Evolutionary conservation across 164 flowering plant species (phyloP), one percentile per base, ranked within the genome.

Genomic region (Amborella trichopoda): DNA sequence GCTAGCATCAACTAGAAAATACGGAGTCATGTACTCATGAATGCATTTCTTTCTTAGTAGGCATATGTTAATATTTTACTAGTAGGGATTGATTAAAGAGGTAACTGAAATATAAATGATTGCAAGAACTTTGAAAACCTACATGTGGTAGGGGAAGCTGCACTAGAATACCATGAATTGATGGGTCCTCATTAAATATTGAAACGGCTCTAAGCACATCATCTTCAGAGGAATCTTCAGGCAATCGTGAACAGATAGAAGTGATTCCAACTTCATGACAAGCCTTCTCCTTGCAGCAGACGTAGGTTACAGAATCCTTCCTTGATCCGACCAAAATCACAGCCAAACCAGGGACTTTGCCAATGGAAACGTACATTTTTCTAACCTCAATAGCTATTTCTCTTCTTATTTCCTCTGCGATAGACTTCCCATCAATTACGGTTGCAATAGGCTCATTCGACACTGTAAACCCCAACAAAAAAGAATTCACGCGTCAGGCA

Each of bases 71-170:
- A n/a, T n/a, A n/a, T n/a, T n/a, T n/a, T n/a, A n/a, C n/a, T n/a
- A n/a, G n/a, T n/a, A n/a, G n/a, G n/a, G n/a, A n/a, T n/a, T n/a
- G n/a, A n/a, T n/a, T n/a, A n/a, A n/a, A n/a, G n/a, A n/a, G n/a
- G n/a, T n/a, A n/a, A n/a, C n/a, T n/a, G n/a, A n/a, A n/a, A n/a
- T n/a, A n/a, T n/a, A n/a, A n/a, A n/a, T n/a, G n/a, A n/a, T n/a
- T n/a, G n/a, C n/a, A n/a, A n/a, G n/a, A n/a, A 11, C 34, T 30
- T 11, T 30, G 11, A 51, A 59, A 60, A 71, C 61, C 72, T 76
- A 89, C 97, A 53, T 71, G 69, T 33, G 97, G 97, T 32, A 90
- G 77, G 49, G 97, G 97, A 71, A 90, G 88, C 69, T 90, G 97
- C 70, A 90, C 85, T 44, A 90, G 79, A 61, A 90, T 63, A 59